Conservation (phyloP, 352 stramenopile species). For the Phytophthora quininea region DNA sequence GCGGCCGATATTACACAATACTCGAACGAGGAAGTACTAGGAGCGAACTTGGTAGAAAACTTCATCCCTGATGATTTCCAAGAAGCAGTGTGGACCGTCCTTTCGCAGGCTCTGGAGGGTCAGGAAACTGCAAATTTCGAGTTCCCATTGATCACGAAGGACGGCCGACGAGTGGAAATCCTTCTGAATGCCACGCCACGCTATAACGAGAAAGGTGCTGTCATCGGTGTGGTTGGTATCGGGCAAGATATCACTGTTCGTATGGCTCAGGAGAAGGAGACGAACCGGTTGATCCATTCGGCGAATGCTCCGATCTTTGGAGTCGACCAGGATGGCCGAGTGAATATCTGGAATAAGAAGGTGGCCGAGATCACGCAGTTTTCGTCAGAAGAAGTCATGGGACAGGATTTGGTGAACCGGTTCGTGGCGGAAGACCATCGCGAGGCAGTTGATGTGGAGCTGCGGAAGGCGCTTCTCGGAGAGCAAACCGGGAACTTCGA, state of each 20-base stretch:
- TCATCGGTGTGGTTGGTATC: conserved; percentile 44
- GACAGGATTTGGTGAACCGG: conserved; percentile 52
- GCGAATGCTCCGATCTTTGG: conserved; percentile 56
- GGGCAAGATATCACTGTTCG: conserved; percentile 17
- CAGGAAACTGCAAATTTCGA: conserved; percentile 48
- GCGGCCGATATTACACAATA: conserved; percentile 76
- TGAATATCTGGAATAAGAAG: conserved; percentile 86
- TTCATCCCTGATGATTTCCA: conserved; percentile 63
- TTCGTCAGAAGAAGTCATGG: conserved; percentile 74
- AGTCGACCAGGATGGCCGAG: conserved; percentile 56
- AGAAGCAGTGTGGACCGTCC: conserved; percentile 37
- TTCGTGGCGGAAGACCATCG: conserved; percentile 16
- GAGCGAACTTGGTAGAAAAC: conserved; percentile 55
- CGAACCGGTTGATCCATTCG: conserved; percentile 26
- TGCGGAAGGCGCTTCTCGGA: conserved; percentile 39
- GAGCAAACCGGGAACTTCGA: conserved; percentile 71
- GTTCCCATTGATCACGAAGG: conserved; percentile 44
- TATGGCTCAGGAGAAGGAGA: conserved; percentile 17
- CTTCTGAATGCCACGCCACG: conserved; percentile 42
- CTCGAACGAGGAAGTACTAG: conserved; percentile 54
- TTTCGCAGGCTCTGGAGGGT: conserved; percentile 46
- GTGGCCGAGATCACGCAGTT: conserved; percentile 81
- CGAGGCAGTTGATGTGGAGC: background rate
- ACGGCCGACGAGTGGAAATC: conserved; percentile 30
- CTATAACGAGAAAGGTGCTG: conserved; percentile 37